Base-by-base conservation (phyloP, 441 rosid species). In the Adansonia madagascariensis region DNA sequence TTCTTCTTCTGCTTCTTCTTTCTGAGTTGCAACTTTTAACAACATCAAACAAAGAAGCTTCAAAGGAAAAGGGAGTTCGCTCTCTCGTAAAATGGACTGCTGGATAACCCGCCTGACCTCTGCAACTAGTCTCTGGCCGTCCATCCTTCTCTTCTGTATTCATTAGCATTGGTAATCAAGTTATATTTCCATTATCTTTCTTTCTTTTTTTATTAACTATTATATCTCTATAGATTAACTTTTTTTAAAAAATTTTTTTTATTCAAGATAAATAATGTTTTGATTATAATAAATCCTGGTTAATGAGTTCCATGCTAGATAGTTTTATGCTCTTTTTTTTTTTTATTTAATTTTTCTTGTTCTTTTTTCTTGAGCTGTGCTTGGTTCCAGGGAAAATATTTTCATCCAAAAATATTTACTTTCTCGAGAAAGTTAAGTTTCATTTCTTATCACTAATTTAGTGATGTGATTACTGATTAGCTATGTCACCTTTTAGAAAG, bases 71-170 rank as follows among this genome's bases (percentile, higher is more conserved):
- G 41, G 3, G n/a, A 9, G 17, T 10, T 43, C 8, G 8, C 53
- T 52, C 63, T 61, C 15, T 47, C 59, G 24, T 47, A 43, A 52
- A 70, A 69, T 81, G 81, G 66, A 73, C 44, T 74, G 74, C 67
- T 47, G 15, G 82, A 75, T 84, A 74, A 65, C n/a, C 17, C 12
- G 15, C 49, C 18, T 17, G 9, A 72, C 27, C 56, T 78, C 81
- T 52, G 78, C 68, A 17, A n/a, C 50, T 72, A 53, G 73, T 73
- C 71, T 75, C 63, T 71, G 66, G 18, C 61, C 68, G 62, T 63
- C 68, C 66, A 53, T 8, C 62, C 5, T 6, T 62, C 50, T 31
- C 8, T 44, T 18, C 35, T 31, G 44, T 31, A 12, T 65, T 53
- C 50, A 41, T 69, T 44, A 24, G 6, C 63, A 62, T 63, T 24